Evolutionary conservation across 83 land plant species (phyloP).

Genomic region (Picea engelmannii): DNA sequence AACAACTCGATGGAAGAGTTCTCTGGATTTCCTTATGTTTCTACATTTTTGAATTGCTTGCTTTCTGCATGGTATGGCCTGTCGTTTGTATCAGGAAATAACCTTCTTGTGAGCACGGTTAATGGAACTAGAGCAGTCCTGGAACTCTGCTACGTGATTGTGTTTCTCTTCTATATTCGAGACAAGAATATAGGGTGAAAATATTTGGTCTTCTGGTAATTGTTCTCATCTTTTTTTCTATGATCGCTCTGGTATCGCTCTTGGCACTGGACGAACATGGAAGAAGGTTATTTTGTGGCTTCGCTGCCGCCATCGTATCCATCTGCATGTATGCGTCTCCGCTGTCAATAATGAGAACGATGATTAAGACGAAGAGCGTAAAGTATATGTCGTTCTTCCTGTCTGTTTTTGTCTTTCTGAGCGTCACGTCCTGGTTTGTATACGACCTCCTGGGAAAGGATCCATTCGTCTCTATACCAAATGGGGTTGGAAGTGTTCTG

Average conservation of each 20-base stretch:
- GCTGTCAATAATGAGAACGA: neutral
- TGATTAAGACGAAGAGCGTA: slow-evolving; percentile 68
- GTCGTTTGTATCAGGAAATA: too few relatives aligned
- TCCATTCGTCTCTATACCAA: slow-evolving; percentile 56
- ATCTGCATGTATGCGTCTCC: too few relatives aligned
- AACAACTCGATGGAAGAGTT: too few relatives aligned
- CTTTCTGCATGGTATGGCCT: too few relatives aligned
- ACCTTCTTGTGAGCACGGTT: too few relatives aligned
- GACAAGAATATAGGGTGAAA: neutral
- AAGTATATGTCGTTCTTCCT: slow-evolving; percentile 71
- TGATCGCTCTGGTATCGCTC: slow-evolving; percentile 35
- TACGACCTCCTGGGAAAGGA: slow-evolving; percentile 56
- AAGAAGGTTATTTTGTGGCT: too few relatives aligned
- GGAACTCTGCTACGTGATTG: neutral
- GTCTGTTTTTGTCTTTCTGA: slow-evolving; percentile 61
- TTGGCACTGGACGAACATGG: slow-evolving; percentile 19
- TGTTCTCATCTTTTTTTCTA: slow-evolving; percentile 27
- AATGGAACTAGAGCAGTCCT: neutral
- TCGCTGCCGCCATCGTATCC: too few relatives aligned
- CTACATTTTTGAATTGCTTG: too few relatives aligned
- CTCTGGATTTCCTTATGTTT: too few relatives aligned
- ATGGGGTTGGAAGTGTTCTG: too few relatives aligned
- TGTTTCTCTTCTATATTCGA: neutral
- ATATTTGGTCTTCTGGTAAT: slow-evolving; percentile 22
- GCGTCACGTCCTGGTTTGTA: slow-evolving; percentile 65